These are phyloP conservation scores for Capronia coronata DNA, from an alignment of 2,329 filamentous ascomycete genomes.

Conservation along the genomic window DNA sequence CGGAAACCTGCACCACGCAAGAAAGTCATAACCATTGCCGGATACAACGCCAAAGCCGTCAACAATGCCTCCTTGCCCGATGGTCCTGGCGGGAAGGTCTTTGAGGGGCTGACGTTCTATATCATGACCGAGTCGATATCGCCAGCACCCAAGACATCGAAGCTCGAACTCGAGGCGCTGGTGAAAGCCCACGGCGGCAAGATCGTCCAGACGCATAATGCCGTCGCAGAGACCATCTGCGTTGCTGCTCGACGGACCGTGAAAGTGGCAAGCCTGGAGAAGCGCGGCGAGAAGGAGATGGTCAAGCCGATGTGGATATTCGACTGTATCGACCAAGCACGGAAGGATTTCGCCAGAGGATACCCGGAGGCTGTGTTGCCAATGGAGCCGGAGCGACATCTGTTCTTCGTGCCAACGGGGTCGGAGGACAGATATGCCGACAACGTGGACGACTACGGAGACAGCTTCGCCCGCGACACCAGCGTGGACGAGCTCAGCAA, in stretches of 20 bases:
- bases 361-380: slow-evolving; percentile 56
- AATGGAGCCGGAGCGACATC: slow-evolving; percentile 57
- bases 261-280: slow-evolving; percentile 76
- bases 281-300: slow-evolving; percentile 63
- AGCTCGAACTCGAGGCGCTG: slow-evolving; percentile 69
- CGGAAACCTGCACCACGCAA: slow-evolving; percentile 50
- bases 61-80: slow-evolving; percentile 15
- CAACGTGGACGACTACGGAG: slow-evolving; percentile 69
- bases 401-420: slow-evolving; percentile 61
- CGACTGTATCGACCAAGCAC: slow-evolving; percentile 62
- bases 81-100: slow-evolving; percentile 50
- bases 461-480: slow-evolving; percentile 73
- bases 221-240: slow-evolving; percentile 49
- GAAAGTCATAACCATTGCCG: slow-evolving; percentile 63
- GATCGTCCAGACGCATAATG: slow-evolving; percentile 66
- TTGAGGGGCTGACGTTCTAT: slow-evolving; percentile 70
- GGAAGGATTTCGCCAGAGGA: slow-evolving; percentile 49
- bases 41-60: slow-evolving; percentile 50
- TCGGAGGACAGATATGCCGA: slow-evolving; percentile 42
- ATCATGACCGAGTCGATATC: slow-evolving; percentile 69
- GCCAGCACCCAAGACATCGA: slow-evolving; percentile 61
- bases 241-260: slow-evolving; percentile 49
- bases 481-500: slow-evolving; percentile 54
- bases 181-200: slow-evolving; percentile 78
- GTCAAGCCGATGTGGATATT: slow-evolving; percentile 75